phyloP scores from a whole-genome alignment of 163 green algal species.

The Scenedesmus sp. region DNA sequence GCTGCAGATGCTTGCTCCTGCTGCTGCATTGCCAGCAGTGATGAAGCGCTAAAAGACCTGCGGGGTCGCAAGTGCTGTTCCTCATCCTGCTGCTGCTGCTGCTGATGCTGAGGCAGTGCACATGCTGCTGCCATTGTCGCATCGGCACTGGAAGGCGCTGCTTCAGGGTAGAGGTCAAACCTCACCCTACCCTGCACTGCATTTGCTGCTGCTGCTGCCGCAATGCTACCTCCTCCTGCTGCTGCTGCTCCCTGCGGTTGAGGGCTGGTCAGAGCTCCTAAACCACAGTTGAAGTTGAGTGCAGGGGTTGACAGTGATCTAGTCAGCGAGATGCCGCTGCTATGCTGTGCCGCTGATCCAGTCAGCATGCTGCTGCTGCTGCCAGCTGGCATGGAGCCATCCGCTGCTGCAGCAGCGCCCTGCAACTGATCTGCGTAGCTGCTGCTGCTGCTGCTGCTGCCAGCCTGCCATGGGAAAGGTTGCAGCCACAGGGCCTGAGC shows the following conservation, averaged over 20 bases:
- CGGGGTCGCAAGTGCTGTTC: not conserved
- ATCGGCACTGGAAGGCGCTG: not conserved
- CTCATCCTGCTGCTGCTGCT: slow-evolving; percentile 14
- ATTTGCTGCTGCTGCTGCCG: slow-evolving; percentile 11
- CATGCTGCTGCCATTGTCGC: not conserved
- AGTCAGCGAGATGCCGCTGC: not conserved
- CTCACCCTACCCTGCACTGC: not conserved
- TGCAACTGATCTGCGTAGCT: not conserved
- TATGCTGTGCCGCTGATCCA: not conserved
- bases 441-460: not conserved
- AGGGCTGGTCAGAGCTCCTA: not conserved
- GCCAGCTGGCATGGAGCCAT: not conserved
- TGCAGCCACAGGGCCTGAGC: slow-evolving; percentile 26
- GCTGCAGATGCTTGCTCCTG: not conserved
- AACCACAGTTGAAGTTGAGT: not conserved
- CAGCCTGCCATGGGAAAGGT: slow-evolving; percentile 26
- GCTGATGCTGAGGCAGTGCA: slow-evolving; percentile 11
- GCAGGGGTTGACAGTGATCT: slow-evolving; percentile 19
- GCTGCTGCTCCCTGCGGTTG: not conserved
- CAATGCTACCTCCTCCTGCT: not conserved
- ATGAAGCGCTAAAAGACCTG: slow-evolving; percentile 15
- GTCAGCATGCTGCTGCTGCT: slow-evolving; percentile 17
- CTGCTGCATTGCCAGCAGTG: not conserved
- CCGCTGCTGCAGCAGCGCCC: not conserved
- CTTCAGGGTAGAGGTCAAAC: not conserved